These are phyloP conservation scores for Yamadazyma nakazawae DNA, from an alignment of 805 yeast genomes.

Conservation along the genomic window DNA sequence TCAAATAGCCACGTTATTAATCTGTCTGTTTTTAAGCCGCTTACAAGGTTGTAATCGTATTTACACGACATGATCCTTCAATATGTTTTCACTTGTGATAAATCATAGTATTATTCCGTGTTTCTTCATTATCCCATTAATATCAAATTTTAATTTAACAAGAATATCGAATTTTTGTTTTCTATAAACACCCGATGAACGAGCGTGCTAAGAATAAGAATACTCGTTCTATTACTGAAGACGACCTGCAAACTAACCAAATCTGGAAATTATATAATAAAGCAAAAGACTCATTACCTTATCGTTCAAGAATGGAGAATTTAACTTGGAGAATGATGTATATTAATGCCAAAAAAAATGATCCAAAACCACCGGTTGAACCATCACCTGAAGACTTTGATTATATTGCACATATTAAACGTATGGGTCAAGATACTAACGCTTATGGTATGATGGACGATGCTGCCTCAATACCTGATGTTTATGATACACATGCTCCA, in stretches of 20 bases:
- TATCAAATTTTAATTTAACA: background rate
- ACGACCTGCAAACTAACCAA: constrained; percentile 18
- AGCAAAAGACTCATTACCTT: constrained; percentile 73
- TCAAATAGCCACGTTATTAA: background rate
- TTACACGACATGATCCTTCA: background rate
- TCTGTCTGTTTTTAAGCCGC: background rate
- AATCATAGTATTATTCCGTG: background rate
- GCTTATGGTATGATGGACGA: background rate
- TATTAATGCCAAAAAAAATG: constrained; percentile 25
- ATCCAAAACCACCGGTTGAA: constrained; percentile 24
- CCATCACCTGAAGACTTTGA: constrained; percentile 56
- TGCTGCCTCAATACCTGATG: background rate
- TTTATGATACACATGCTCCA: background rate
- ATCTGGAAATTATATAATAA: constrained; percentile 81
- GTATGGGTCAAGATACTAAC: constrained; percentile 45
- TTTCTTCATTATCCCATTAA: background rate
- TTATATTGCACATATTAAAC: constrained; percentile 61
- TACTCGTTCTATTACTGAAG: constrained; percentile 6
- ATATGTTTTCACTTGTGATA: background rate
- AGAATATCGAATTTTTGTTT: background rate
- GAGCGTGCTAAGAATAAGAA: background rate
- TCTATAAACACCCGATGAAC: constrained; percentile 3
- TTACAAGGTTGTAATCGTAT: background rate
- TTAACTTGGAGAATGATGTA: constrained; percentile 87
- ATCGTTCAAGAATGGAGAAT: constrained; percentile 75